Percentiles rank a stretch among this genome's conserved stretches.
Conservation (phyloP, 306 rosid genomes). For the Parietaria judaica region DNA sequence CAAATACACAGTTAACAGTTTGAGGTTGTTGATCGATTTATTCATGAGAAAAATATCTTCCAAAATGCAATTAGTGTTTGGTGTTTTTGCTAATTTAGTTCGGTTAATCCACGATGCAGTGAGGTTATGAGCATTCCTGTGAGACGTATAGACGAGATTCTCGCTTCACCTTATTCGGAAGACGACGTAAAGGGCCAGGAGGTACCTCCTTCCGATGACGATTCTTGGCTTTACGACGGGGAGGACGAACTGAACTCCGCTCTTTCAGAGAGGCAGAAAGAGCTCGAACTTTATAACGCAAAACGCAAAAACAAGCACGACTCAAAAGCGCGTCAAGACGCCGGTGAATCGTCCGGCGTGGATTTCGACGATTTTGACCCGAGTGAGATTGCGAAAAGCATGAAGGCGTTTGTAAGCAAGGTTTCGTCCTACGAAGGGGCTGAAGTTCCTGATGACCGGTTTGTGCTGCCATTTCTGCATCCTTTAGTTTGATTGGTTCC, state of each 20-base stretch:
- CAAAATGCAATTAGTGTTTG: background rate
- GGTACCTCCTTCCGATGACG: conserved; percentile 75
- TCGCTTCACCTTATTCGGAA: conserved; percentile 48
- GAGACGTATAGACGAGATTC: conserved; percentile 81
- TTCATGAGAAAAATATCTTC: too few relatives aligned
- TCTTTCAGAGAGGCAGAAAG: conserved; percentile 81
- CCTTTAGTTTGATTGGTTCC: too few relatives aligned
- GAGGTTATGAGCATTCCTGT: conserved; percentile 81
- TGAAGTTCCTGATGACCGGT: conserved; percentile 81
- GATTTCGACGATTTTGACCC: conserved; percentile 53
- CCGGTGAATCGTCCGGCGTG: conserved; percentile 34
- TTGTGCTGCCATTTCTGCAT: conserved; percentile 2
- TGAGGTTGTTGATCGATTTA: too few relatives aligned
- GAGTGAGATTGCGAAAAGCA: conserved; percentile 59
- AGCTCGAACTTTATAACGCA: conserved; percentile 59
- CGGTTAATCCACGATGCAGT: conserved; percentile 37
- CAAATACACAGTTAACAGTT: too few relatives aligned
- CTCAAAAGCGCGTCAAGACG: conserved; percentile 37
- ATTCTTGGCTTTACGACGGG: conserved; percentile 80
- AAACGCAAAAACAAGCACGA: conserved; percentile 61
- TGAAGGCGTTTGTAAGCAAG: conserved; percentile 72
- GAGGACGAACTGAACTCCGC: conserved; percentile 78
- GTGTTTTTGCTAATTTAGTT: background rate
- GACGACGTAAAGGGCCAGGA: conserved; percentile 52
- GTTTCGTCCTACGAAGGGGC: conserved; percentile 88